These are phyloP conservation scores for Lasiodiplodia hormozganensis DNA, from an alignment of 2,329 filamentous ascomycete species.

Conservation along the genomic window DNA sequence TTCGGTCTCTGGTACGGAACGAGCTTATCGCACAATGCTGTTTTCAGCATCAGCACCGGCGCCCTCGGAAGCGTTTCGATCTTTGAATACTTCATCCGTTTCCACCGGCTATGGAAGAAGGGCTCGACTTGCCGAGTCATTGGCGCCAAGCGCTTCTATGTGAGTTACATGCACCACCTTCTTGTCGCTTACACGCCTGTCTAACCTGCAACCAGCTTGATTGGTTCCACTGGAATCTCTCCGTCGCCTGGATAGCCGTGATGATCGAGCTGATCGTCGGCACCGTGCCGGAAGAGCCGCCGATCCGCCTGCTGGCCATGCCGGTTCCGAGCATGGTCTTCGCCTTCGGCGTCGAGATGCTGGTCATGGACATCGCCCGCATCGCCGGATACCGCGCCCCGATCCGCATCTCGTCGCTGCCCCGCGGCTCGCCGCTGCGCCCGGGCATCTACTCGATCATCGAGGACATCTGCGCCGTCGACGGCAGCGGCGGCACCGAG, in stretches of 20 bases:
- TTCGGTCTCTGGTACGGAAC: conserved; percentile 67
- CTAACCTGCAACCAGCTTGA: conserved; percentile 52
- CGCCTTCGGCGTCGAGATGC: conserved; percentile 59
- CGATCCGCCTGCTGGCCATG: conserved; percentile 62
- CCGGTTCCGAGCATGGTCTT: conserved; percentile 59
- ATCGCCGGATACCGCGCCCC: conserved; percentile 54
- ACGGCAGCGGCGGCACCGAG: conserved; percentile 60
- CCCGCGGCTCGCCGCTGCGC: conserved; percentile 57
- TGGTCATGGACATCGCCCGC: conserved; percentile 58
- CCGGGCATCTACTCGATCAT: conserved; percentile 63
- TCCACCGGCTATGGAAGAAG: conserved; percentile 58
- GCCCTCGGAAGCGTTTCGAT: conserved; percentile 61
- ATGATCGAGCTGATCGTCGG: conserved; percentile 64
- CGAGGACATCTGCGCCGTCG: conserved; percentile 61
- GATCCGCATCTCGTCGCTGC: conserved; percentile 60
- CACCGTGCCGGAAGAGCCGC: conserved; percentile 55
- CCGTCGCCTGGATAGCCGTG: conserved; percentile 61
- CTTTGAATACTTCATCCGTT: conserved; percentile 60
- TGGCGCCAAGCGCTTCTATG: conserved; percentile 52
- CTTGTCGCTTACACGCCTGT: neutral
- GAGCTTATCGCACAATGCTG: conserved; percentile 56
- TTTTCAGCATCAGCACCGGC: conserved; percentile 63
- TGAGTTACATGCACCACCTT: conserved; percentile 33
- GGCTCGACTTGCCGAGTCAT: conserved; percentile 60
- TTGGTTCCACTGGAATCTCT: conserved; percentile 65